Conservation (phyloP, 208 protist genomes). For the Plasmodiophora brassicae region DNA sequence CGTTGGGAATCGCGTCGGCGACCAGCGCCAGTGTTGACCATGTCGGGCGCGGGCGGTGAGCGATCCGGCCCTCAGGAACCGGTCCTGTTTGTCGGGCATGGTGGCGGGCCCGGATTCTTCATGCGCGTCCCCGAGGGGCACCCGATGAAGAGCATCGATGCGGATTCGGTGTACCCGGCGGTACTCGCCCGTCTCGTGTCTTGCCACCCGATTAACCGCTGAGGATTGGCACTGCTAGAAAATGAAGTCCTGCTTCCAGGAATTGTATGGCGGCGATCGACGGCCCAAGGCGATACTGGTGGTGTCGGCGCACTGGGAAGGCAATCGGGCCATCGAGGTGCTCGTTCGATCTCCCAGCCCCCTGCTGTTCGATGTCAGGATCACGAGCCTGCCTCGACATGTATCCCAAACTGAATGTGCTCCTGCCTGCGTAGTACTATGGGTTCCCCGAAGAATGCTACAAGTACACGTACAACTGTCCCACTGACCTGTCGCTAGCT, state of each 20-base stretch:
- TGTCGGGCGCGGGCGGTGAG: too few relatives aligned
- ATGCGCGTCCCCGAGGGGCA: background rate
- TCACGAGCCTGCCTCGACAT: too few relatives aligned
- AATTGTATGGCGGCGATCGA: background rate
- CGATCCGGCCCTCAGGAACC: too few relatives aligned
- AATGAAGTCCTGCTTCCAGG: background rate
- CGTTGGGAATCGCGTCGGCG: too few relatives aligned
- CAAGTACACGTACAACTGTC: background rate
- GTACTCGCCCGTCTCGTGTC: background rate
- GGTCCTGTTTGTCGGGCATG: background rate
- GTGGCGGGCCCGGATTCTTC: background rate
- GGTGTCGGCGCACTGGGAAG: constrained; percentile 7
- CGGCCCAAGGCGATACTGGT: background rate
- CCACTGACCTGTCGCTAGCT: background rate
- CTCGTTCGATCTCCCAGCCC: background rate
- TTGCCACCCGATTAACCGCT: background rate
- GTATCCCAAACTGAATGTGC: too few relatives aligned
- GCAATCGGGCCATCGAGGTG: background rate
- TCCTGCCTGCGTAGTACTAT: too few relatives aligned
- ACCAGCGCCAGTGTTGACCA: too few relatives aligned
- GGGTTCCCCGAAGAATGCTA: background rate
- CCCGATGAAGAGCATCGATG: background rate
- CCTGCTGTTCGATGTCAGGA: constrained; percentile 11
- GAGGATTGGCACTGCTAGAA: background rate
- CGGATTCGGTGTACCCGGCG: background rate